phyloP scores from a whole-genome alignment of 768 basidiomycete genomes.

The Candolleomyces aberdarensis region DNA sequence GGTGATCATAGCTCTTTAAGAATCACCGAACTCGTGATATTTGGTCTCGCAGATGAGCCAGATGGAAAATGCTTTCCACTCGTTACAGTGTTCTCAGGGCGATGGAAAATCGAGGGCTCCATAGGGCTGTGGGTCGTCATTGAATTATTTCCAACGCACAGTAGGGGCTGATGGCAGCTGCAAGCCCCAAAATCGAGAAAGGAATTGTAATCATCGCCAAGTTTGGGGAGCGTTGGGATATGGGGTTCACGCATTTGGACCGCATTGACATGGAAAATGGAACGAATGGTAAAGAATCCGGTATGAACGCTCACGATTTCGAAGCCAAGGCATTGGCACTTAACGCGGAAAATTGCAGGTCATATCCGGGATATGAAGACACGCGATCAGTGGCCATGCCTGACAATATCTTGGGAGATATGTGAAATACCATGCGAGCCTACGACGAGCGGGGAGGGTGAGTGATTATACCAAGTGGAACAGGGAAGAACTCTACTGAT shows the following conservation, averaged over 20 bases:
- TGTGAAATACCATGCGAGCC: not conserved
- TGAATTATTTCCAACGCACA: too few species aligned
- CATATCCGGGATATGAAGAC: not conserved
- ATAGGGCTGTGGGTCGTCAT: not conserved
- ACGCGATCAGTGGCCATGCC: not conserved
- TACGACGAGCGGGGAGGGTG: too few species aligned
- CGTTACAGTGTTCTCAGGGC: not conserved
- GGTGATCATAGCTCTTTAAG: not conserved
- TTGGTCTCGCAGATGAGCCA: not conserved
- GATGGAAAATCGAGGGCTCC: not conserved
- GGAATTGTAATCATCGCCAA: not conserved
- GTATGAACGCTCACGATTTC: too few species aligned
- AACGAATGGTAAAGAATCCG: not conserved
- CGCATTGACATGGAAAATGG: not conserved
- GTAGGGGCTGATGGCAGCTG: too few species aligned
- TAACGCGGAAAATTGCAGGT: not conserved
- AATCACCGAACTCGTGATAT: not conserved
- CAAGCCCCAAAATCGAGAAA: not conserved
- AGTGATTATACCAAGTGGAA: too few species aligned
- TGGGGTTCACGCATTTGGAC: not conserved
- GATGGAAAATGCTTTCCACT: not conserved
- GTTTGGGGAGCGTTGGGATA: not conserved
- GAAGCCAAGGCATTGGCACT: too few species aligned
- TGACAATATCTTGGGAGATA: not conserved
- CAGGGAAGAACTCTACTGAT: too few species aligned